Evolutionary conservation across 2,329 filamentous ascomycete species (phyloP).

Genomic region (Rhinocladiella mackenziei): DNA sequence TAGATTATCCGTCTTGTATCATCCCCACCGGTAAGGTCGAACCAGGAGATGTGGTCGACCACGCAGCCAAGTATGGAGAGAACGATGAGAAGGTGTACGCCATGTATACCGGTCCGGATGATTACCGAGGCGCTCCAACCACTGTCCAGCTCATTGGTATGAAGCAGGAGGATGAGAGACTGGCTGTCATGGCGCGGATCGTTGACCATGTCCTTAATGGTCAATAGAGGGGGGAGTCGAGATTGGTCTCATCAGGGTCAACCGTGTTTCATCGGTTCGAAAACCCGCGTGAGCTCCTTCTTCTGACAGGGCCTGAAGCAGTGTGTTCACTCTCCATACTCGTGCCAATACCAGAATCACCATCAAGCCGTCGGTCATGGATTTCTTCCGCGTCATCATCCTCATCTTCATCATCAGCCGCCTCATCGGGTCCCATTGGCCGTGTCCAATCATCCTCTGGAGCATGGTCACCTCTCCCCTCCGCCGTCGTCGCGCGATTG

Average conservation of each 20-base stretch:
- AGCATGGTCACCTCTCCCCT: slow-evolving; percentile 1
- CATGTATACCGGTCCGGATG: slow-evolving; percentile 35
- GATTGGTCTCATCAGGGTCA: background rate
- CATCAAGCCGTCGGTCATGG: slow-evolving; percentile 29
- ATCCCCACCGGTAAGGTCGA: slow-evolving; percentile 50
- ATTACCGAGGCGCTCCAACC: slow-evolving; percentile 36
- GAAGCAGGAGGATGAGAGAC: slow-evolving; percentile 52
- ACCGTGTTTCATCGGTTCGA: slow-evolving; percentile 3
- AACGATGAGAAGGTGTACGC: slow-evolving; percentile 10
- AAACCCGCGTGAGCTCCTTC: slow-evolving; percentile 19
- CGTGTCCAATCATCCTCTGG: slow-evolving; percentile 8
- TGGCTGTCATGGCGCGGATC: background rate
- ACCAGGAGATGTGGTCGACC: slow-evolving; percentile 45
- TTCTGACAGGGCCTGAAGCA: slow-evolving; percentile 12
- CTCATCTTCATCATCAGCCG: slow-evolving; percentile 26
- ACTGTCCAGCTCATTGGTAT: slow-evolving; percentile 53
- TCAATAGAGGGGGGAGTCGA: background rate
- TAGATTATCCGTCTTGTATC: slow-evolving; percentile 59
- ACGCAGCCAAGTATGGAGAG: slow-evolving; percentile 11
- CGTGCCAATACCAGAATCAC: slow-evolving; percentile 54
- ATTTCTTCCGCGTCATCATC: slow-evolving; percentile 31
- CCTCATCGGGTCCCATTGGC: slow-evolving; percentile 18
- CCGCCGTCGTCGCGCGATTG: background rate
- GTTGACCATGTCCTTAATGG: background rate
- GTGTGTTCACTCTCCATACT: slow-evolving; percentile 40